These are phyloP conservation scores for Botrytis paeoniae DNA, from an alignment of 2,329 filamentous ascomycete species.

Conservation along the genomic window DNA sequence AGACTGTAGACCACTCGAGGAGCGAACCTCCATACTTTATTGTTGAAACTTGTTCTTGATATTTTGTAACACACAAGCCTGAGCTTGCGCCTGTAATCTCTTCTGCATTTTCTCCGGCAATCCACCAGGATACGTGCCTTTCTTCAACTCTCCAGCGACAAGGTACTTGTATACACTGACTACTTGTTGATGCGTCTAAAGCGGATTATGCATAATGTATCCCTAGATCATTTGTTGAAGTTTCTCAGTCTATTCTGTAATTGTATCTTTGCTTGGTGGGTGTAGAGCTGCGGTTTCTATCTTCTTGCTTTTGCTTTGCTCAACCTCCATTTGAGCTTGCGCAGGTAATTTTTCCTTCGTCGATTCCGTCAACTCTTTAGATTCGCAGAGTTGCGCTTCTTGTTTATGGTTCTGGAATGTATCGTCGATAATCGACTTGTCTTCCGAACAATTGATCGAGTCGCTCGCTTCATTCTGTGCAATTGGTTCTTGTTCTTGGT, in stretches of 20 bases:
- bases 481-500: background rate
- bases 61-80: background rate
- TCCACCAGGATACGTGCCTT: background rate
- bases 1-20: background rate
- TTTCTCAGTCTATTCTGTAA: background rate
- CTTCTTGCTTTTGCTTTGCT: background rate
- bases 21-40: background rate
- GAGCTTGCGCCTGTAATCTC: background rate
- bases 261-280: background rate
- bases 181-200: background rate
- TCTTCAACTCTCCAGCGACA: background rate
- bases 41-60: background rate
- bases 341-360: background rate
- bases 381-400: background rate
- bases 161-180: background rate
- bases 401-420: background rate
- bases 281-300: background rate
- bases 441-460: background rate
- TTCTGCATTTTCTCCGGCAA: background rate
- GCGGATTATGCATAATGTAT: background rate
- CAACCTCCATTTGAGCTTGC: background rate
- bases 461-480: background rate
- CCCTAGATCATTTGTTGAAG: background rate
- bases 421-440: background rate
- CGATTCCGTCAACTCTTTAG: background rate